phyloP scores from a whole-genome alignment of 306 rosid species.

The Begonia peltatifolia region DNA sequence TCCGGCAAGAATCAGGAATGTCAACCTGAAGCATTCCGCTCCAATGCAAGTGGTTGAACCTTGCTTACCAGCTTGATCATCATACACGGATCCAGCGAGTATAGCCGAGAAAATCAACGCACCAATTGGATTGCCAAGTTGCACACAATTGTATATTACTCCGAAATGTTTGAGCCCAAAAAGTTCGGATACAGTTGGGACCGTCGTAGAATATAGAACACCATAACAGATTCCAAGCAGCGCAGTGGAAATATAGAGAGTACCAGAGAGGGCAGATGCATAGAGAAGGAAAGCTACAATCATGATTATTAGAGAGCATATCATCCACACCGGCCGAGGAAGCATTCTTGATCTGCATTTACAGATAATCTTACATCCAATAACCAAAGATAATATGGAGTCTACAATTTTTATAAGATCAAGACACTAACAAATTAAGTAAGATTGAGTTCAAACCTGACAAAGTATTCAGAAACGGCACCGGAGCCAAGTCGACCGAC shows the following conservation, averaged over 20 bases:
- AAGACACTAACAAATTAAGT: background rate
- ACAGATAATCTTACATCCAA: constrained; percentile 1
- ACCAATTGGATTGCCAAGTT: constrained; percentile 61
- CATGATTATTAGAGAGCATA: constrained; percentile 52
- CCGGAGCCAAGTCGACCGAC: constrained; percentile 76
- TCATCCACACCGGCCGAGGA: constrained; percentile 73
- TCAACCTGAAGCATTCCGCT: constrained; percentile 53
- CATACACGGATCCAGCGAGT: constrained; percentile 52
- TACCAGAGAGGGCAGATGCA: constrained; percentile 36
- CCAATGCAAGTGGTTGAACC: constrained; percentile 60
- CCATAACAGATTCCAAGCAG: constrained; percentile 57
- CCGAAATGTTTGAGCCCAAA: constrained; percentile 63
- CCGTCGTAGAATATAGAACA: constrained; percentile 38
- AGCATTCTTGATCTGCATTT: constrained; percentile 32
- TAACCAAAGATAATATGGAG: constrained; percentile 1
- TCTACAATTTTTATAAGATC: background rate
- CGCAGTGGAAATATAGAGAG: constrained; percentile 64
- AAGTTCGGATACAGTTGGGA: constrained; percentile 45
- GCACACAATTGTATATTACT: constrained; percentile 39
- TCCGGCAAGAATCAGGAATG: constrained; percentile 57
- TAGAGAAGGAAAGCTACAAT: constrained; percentile 31
- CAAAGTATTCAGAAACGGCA: constrained; percentile 69
- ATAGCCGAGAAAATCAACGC: constrained; percentile 56
- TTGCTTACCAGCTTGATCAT: constrained; percentile 66
- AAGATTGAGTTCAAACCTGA: constrained; percentile 26